Evolutionary conservation across 2,329 filamentous ascomycete species (phyloP).

Genomic region (Aspergillus sp.): DNA sequence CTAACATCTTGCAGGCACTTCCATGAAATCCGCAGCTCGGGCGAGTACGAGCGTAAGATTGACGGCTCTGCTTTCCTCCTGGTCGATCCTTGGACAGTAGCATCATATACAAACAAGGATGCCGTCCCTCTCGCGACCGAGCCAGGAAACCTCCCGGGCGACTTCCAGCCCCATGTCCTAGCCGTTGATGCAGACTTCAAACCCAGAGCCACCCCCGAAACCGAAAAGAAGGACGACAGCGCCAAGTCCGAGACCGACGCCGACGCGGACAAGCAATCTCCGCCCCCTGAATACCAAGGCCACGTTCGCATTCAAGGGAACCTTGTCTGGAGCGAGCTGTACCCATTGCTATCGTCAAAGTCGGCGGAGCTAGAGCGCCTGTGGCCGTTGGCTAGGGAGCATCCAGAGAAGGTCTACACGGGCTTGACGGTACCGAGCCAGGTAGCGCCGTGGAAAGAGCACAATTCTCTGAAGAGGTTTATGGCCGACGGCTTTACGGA

Average conservation of each 20-base stretch:
- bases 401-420: conserved; percentile 3
- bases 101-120: conserved; percentile 16
- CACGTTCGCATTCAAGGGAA: conserved; percentile 30
- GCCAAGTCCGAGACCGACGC: conserved; percentile 15
- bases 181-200: conserved; percentile 26
- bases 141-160: conserved; percentile 6
- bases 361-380: conserved; percentile 18
- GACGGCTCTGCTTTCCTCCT: conserved; percentile 14
- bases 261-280: too few species aligned
- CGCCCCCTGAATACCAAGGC: conserved; percentile 19
- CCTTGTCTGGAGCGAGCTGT: conserved; percentile 31
- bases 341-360: conserved; percentile 18
- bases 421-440: not conserved
- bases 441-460: not conserved
- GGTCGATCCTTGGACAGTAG: conserved; percentile 17
- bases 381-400: conserved; percentile 21
- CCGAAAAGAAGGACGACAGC: not conserved
- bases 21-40: not conserved
- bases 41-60: not conserved
- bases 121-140: not conserved
- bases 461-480: not conserved
- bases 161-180: conserved; percentile 23
- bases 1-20: conserved; percentile 16
- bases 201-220: not conserved
- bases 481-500: not conserved